Evolutionary conservation across 148 eudicot genomes (phyloP).

Genomic region (Silene uniflora): DNA sequence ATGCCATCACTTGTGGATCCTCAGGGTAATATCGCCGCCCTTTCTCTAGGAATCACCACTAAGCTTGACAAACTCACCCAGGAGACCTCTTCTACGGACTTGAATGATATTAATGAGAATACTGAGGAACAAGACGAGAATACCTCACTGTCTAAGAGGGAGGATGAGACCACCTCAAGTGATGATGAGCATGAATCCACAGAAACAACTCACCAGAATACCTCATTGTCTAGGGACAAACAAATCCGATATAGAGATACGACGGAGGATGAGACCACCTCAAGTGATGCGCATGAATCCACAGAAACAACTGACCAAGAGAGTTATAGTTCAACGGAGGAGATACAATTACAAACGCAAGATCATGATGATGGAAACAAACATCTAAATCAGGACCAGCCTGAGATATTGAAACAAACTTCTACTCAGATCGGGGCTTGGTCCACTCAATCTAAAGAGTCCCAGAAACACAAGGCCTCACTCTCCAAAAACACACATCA

Average conservation of each 20-base stretch:
- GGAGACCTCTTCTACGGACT: no score
- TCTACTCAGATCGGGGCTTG: conserved; percentile 42
- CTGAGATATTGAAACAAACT: conserved; percentile 45
- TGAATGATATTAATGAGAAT: no score
- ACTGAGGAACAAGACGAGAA: no score
- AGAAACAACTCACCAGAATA: no score
- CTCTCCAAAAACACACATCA: conserved; percentile 14
- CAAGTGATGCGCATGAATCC: neutral
- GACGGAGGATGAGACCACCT: no score
- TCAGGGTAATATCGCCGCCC: conserved; percentile 15
- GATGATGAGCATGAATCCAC: no score
- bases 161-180: no score
- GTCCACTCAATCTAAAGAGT: conserved; percentile 53
- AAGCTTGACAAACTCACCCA: conserved; percentile 15
- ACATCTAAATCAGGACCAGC: conserved; percentile 15
- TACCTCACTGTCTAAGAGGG: no score
- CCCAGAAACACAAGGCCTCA: conserved; percentile 36
- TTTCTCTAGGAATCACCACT: conserved; percentile 17
- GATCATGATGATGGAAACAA: conserved; percentile 18
- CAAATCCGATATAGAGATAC: neutral
- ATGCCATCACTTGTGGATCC: conserved; percentile 43
- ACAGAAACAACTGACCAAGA: conserved; percentile 23
- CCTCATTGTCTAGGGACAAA: conserved; percentile 4
- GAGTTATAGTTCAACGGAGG: conserved; percentile 21
- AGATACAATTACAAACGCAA: conserved; percentile 21